Percentiles rank a stretch among this genome's conserved stretches.
Evolutionary conservation across 805 yeast genomes (phyloP).

Genomic region (Zygotorulaspora sp.): DNA sequence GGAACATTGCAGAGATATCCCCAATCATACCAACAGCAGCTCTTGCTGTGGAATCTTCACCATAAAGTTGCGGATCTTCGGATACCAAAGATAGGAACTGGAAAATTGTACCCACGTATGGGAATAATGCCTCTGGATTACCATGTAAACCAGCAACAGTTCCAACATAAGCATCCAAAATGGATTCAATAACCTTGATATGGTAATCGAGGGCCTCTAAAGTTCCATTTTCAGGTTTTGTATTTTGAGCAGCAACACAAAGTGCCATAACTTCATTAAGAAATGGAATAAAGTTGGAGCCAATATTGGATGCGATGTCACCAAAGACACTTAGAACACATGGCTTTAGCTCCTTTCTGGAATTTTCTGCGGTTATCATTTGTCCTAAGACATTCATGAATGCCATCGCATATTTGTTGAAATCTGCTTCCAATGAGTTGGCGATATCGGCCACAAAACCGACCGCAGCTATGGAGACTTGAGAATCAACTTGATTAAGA

Average conservation of each 20-base stretch:
- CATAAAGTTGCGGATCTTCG: conserved; percentile 53
- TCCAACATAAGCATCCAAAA: conserved; percentile 94
- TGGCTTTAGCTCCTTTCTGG: conserved; percentile 80
- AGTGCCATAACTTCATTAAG: conserved; percentile 74
- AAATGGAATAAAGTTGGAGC: conserved; percentile 69
- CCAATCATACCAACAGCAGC: conserved; percentile 89
- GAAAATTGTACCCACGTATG: conserved; percentile 66
- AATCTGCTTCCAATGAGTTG: conserved; percentile 73
- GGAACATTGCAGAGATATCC: conserved; percentile 84
- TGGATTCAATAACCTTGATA: conserved; percentile 70
- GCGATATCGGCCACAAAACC: conserved; percentile 94
- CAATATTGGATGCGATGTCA: conserved; percentile 88
- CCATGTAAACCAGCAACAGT: conserved; percentile 84
- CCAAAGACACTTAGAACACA: conserved; percentile 90
- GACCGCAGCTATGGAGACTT: conserved; percentile 83
- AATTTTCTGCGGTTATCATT: conserved; percentile 59
- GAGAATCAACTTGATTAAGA: conserved; percentile 73
- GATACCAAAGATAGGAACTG: conserved; percentile 59
- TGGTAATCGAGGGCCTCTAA: conserved; percentile 76
- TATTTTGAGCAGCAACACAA: conserved; percentile 59
- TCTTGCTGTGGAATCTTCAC: conserved; percentile 69
- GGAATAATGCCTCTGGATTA: conserved; percentile 57
- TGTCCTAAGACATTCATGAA: conserved; percentile 81
- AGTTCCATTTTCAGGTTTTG: conserved; percentile 61
- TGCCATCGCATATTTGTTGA: conserved; percentile 70